Evolutionary conservation across 345 rosid genomes (phyloP), one percentile per base, ranked within the genome.

Genomic region (Nephelium lappaceum): DNA sequence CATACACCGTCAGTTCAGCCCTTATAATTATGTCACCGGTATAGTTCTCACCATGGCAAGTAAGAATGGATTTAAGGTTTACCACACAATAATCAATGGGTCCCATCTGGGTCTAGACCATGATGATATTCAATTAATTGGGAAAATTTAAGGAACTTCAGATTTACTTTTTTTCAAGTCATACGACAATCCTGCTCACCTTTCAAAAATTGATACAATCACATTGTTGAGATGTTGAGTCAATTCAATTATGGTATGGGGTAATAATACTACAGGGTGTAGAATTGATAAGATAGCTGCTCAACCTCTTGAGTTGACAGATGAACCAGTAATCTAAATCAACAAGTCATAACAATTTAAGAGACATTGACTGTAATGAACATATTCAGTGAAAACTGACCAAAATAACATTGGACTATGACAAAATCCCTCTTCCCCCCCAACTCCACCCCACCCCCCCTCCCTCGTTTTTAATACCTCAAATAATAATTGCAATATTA

Each of bases 271-370:
- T 79, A 55, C 19, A 64, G 61, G 67, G 61, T 55, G 41, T 73
- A 71, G 75, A 72, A 74, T 65, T 79, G 86, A 77, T 63, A 78
- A 8, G 78, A 78, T 12, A 78, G 76, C 68, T 74, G 79, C 84
- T 68, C 63, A 57, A 11, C 53, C 77, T 38, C 65, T 67, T 36
- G 71, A 58, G 41, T 57, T 74, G 78, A 77, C 79, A 74, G 55
- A 25, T n/a, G 71, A 80, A 85, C 81, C 53, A 83, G 49, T 71
- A 64, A 58, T 51, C 47, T 76, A 57, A 66, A 67, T 31, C 67
- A 67, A 67, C 71, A 61, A 38, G 57, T 45, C 31, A 51, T 38
- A 24, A 47, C 9, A 36, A 11, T n/a, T 67, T 19, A 24, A 10
- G 69, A 3, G 53, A 12, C 4, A 71, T 5, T 19, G 1, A 71